A percentile compares a stretch with the other conserved stretches of the same genome.
Evolutionary conservation across 1,139 yeast species (phyloP).

Genomic region (Sugiyamaella japonica): DNA sequence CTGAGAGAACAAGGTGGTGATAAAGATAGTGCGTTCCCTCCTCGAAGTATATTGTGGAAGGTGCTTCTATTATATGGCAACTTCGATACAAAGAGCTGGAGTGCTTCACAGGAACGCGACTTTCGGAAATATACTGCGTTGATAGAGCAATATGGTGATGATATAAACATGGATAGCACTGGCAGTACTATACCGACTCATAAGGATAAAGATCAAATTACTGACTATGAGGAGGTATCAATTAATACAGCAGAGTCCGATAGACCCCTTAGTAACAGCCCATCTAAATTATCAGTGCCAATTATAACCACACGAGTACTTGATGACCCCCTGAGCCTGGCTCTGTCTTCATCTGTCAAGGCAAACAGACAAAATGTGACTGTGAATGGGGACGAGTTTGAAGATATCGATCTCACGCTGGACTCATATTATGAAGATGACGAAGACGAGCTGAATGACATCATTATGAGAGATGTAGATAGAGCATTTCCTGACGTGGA

Average conservation of each 20-base stretch:
- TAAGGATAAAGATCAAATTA: too few species aligned
- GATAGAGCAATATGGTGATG: conserved; percentile 14
- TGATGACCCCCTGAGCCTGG: conserved; percentile 18
- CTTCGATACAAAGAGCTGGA: conserved; percentile 28
- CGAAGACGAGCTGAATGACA: conserved; percentile 34
- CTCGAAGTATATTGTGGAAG: conserved; percentile 34
- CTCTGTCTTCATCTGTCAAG: conserved; percentile 11
- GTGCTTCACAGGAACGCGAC: conserved; percentile 23
- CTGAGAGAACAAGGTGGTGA: conserved; percentile 13
- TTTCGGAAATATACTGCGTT: conserved; percentile 21
- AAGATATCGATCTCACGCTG: conserved; percentile 22
- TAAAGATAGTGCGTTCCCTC: conserved; percentile 22
- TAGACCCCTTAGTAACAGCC: background rate
- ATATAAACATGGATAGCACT: conserved; percentile 6
- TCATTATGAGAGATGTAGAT: conserved; percentile 50
- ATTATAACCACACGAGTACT: conserved; percentile 9
- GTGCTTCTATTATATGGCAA: conserved; percentile 31
- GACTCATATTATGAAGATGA: conserved; percentile 24
- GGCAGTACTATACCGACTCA: background rate
- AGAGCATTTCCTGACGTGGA: conserved; percentile 60
- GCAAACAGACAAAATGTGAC: background rate
- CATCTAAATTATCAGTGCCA: conserved; percentile 1
- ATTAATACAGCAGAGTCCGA: background rate
- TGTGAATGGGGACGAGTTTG: conserved; percentile 9
- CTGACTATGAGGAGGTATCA: too few species aligned